Base-by-base conservation (phyloP, 2,329 filamentous ascomycete genomes). In the Macrophomina pseudophaseolina region DNA sequence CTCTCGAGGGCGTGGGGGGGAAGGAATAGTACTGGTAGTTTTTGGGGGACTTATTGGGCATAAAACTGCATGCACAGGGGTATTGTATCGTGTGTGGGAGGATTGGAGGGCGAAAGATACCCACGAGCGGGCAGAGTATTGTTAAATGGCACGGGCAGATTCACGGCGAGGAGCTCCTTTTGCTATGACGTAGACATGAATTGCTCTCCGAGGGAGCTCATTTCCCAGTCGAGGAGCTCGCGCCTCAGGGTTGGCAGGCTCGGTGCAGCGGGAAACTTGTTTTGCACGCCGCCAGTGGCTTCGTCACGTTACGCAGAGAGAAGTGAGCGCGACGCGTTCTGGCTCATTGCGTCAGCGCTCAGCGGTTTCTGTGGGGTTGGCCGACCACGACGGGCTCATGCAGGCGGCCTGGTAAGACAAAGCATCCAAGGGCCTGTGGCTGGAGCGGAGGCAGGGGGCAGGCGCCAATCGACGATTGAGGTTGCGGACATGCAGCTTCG, bases 21-120 rank as follows among this genome's bases (percentile, higher is more conserved):
- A 84, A 84, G 68, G 82, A 83, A 74, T 83, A 84, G 75, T 83
- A 84, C 65, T 80, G 79, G 80, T 84, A 84, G 71, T 78, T 78
- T 72, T 78, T 78, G 69, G 76, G 77, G 63, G 80, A 80, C 71
- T 82, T 80, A 74, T 79, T 79, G 73, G 80, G 81, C 82, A 84
- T 84, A 77, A 81, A 82, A 78, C 73, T 68, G 71, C 66, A 74
- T 74, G 73, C 74, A 73, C 75, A 74, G 68, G 67, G 64, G 54
- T 72, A 76, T 52, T 68, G 67, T 67, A 66, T 59, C 52, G 54
- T 46, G 40, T 65, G 63, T 65, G 52, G 63, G 63, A 65, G 63
- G 52, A 58, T 58, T 56, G 52, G 58, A 7, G 63, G n/a, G 32
- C 30, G 51, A 56, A 49, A 30, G 46, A 42, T 46, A 60, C 33